Evolutionary conservation across 768 basidiomycete genomes (phyloP), one percentile per base, ranked within the genome.

Genomic region (Gelatoporia subvermispora): DNA sequence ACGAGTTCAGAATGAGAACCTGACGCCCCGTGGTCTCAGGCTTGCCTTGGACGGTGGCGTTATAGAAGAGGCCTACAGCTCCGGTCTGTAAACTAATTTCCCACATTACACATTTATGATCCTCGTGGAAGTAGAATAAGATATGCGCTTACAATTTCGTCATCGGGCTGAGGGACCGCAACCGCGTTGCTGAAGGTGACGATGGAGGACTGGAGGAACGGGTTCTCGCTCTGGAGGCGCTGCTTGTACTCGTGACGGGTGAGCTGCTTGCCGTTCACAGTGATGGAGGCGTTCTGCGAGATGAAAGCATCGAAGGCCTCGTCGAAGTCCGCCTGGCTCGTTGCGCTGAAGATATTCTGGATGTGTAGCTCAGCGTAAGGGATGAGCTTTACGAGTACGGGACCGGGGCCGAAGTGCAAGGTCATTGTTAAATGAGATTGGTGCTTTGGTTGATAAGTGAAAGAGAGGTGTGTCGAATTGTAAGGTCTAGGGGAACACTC

Each of bases 351-450:
- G 41, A 78, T 47, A 21, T 68, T 54, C 3, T 62, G 60, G 49
- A 79, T 46, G 54, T 59, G 72, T 43, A 64, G 57, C 53, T 75
- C 52, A 10, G 72, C 68, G 72, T 72, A 78, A 35, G 60, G 57
- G 20, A 67, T 63, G 52, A 78, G 75, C 1, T 66, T 53, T 9
- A 71, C 72, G 45, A 72, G 67, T 42, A 69, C 65, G 40, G 45
- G 45, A 7, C 45, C 45, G 7, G 45, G 45, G 3, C 45, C 45
- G 24, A 47, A 38, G 4, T 17, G 16, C 36, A 47, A 11, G 15
- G 45, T 17, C 45, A 47, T 47, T 9, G 37, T 34, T n/a, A n/a
- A n/a, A n/a, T n/a, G n/a, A n/a, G n/a, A n/a, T n/a, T n/a, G n/a
- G n/a, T n/a, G n/a, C n/a, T n/a, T n/a, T n/a, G n/a, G n/a, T n/a